A percentile compares a stretch with the other conserved stretches of the same genome.
Conservation (phyloP, 768 basidiomycete species). For the Rhodotorula diobovata region DNA sequence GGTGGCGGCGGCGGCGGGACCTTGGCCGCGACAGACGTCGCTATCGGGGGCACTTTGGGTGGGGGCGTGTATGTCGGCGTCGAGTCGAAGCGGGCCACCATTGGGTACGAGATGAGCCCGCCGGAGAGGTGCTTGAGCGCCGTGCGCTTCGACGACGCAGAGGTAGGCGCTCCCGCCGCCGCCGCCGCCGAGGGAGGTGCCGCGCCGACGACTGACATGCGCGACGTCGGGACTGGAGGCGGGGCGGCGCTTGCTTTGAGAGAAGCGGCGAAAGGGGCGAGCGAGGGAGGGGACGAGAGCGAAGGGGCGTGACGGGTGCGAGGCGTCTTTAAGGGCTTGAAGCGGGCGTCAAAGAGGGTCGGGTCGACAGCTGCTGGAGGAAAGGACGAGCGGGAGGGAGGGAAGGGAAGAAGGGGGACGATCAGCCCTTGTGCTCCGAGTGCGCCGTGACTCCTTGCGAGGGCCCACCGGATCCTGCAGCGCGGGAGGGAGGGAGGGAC, state of each 20-base stretch:
- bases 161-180: not conserved
- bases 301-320: constrained; percentile 5
- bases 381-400: too few relatives aligned
- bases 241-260: not conserved
- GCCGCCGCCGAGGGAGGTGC: not conserved
- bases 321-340: too few relatives aligned
- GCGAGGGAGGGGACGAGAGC: constrained; percentile 19
- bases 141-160: constrained; percentile 1
- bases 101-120: constrained; percentile 30
- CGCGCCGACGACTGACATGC: not conserved
- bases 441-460: not conserved
- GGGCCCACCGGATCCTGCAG: too few relatives aligned
- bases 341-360: not conserved
- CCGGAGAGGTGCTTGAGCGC: constrained; percentile 14
- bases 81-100: constrained; percentile 21
- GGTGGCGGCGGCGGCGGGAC: too few relatives aligned
- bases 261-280: constrained; percentile 18
- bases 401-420: too few relatives aligned
- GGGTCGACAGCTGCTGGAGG: not conserved
- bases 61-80: constrained; percentile 19
- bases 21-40: not conserved
- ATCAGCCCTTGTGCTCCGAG: not conserved
- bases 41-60: not conserved
- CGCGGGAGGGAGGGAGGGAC: too few relatives aligned
- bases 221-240: not conserved